These are phyloP conservation scores for Williopsis jadinii DNA, from an alignment of 1,139 yeast genomes.

Conservation along the genomic window DNA sequence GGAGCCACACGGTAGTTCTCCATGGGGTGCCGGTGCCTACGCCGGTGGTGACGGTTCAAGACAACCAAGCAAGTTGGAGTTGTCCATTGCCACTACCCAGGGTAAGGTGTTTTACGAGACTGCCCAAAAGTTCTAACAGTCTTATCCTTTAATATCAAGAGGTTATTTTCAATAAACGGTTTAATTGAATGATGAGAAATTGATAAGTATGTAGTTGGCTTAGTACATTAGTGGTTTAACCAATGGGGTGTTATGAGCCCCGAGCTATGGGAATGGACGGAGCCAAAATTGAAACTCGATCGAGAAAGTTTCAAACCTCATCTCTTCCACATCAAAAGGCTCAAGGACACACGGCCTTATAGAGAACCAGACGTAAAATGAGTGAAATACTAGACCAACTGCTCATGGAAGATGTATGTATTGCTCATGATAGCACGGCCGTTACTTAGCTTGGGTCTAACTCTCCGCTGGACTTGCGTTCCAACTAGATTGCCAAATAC, in stretches of 20 bases:
- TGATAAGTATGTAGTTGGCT: too few species aligned
- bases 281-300: too few species aligned
- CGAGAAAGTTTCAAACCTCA: too few species aligned
- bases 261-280: too few species aligned
- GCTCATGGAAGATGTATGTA: constrained; percentile 22
- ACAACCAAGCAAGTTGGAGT: constrained; percentile 59
- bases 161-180: not conserved
- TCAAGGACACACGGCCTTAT: too few species aligned
- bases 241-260: too few species aligned
- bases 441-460: not conserved
- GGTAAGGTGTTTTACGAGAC: constrained; percentile 42
- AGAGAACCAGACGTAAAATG: constrained; percentile 7
- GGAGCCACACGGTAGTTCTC: constrained; percentile 76
- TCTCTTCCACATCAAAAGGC: too few species aligned
- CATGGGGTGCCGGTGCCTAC: constrained; percentile 86
- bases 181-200: too few species aligned
- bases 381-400: constrained; percentile 21
- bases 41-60: constrained; percentile 81
- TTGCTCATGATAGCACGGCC: not conserved
- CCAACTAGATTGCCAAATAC: constrained; percentile 23
- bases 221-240: too few species aligned
- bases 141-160: not conserved
- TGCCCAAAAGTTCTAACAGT: constrained; percentile 14
- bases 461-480: not conserved
- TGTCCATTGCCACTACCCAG: constrained; percentile 52